These are phyloP conservation scores for Trichoderma asperellum DNA, from an alignment of 2,329 filamentous ascomycete species.

Conservation along the genomic window DNA sequence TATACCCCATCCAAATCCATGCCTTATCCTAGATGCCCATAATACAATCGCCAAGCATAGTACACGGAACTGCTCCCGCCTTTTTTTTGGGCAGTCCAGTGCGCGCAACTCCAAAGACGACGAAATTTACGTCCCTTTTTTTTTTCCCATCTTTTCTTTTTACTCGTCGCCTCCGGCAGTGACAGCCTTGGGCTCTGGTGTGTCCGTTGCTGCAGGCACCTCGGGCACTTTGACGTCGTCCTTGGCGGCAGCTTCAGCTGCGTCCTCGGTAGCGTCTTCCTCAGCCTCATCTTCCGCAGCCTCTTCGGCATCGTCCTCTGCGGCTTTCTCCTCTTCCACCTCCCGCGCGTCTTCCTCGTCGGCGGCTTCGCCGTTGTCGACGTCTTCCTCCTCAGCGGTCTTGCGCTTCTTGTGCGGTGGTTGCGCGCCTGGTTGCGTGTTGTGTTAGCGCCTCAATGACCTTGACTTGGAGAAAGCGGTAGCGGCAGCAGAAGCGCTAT, in stretches of 20 bases:
- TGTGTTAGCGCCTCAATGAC: neutral
- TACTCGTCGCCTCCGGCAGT: conserved; percentile 40
- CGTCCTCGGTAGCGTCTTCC: conserved; percentile 34
- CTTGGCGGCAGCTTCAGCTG: conserved; percentile 34
- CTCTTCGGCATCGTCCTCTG: conserved; percentile 33
- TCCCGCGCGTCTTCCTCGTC: conserved; percentile 41
- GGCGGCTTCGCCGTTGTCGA: conserved; percentile 43
- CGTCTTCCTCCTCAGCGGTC: conserved; percentile 43
- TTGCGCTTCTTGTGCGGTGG: conserved; percentile 59
- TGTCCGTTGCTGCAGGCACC: conserved; percentile 31
- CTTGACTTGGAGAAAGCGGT: neutral
- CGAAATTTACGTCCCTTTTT: neutral
- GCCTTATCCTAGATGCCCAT: conserved; percentile 3
- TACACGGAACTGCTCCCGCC: conserved; percentile 7
- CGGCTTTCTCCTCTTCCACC: conserved; percentile 33
- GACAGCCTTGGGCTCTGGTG: conserved; percentile 38
- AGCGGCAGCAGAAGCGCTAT: neutral
- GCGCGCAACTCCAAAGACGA: neutral
- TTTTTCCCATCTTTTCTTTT: neutral
- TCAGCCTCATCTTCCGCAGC: conserved; percentile 36
- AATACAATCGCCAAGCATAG: conserved; percentile 6
- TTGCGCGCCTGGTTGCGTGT: conserved; percentile 37
- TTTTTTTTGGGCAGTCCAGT: neutral
- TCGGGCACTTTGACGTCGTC: conserved; percentile 38
- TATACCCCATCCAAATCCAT: conserved; percentile 4